Percentiles rank a stretch among this genome's conserved stretches.
Conservation (phyloP, 768 basidiomycete genomes). For the Fistulinella prunicolor region DNA sequence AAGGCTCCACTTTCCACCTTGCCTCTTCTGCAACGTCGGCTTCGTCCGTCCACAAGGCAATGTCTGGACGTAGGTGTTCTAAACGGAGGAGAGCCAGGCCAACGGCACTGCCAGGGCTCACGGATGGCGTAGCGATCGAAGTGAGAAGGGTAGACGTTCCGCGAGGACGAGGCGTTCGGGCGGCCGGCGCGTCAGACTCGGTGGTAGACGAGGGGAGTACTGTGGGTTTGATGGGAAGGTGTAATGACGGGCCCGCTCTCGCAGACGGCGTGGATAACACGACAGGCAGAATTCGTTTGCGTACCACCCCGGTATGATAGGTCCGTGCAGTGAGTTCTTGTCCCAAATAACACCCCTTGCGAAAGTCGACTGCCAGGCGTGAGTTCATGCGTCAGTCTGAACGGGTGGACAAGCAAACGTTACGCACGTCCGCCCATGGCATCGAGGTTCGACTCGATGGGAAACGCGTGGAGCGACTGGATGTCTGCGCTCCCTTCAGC, state of each 20-base stretch:
- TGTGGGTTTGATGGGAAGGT: slow-evolving; percentile 26
- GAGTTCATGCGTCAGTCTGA: neutral
- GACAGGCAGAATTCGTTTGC: slow-evolving; percentile 91
- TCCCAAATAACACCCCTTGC: slow-evolving; percentile 97
- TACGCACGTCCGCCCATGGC: slow-evolving; percentile 87
- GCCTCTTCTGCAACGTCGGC: slow-evolving; percentile 21
- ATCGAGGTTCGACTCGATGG: slow-evolving; percentile 94
- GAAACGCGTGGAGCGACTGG: slow-evolving; percentile 72
- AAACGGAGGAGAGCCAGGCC: slow-evolving; percentile 80
- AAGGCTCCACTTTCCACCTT: slow-evolving; percentile 49
- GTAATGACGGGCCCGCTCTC: slow-evolving; percentile 15
- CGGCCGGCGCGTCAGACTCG: slow-evolving; percentile 29
- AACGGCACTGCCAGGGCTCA: slow-evolving; percentile 36
- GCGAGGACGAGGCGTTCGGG: slow-evolving; percentile 53
- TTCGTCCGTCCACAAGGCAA: slow-evolving; percentile 17
- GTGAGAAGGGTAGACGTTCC: slow-evolving; percentile 75
- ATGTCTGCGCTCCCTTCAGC: slow-evolving; percentile 87
- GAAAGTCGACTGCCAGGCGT: slow-evolving; percentile 73
- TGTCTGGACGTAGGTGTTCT: slow-evolving; percentile 53
- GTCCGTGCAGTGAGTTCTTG: slow-evolving; percentile 97
- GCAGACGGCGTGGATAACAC: slow-evolving; percentile 38
- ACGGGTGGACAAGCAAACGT: neutral
- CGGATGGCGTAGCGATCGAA: slow-evolving; percentile 36
- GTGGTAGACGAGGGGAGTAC: slow-evolving; percentile 7
- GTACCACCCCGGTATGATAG: slow-evolving; percentile 87